Percentiles rank a stretch among this genome's conserved stretches.
Evolutionary conservation across 768 basidiomycete species (phyloP).

Genomic region (Strobilomyces confusus): DNA sequence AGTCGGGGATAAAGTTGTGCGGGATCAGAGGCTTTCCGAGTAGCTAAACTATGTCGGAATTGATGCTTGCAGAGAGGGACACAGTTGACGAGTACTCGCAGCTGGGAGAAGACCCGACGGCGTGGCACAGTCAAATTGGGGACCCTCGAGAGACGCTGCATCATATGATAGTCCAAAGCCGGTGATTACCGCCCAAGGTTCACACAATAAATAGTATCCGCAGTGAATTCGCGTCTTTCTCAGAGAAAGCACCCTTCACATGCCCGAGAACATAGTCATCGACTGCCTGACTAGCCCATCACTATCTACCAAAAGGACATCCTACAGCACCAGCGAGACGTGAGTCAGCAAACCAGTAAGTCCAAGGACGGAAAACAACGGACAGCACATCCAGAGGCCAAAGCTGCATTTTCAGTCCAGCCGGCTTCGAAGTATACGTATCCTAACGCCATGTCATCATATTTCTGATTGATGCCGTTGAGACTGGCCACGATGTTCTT

Average conservation of each 20-base stretch:
- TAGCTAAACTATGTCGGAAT: background rate
- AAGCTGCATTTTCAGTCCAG: conserved; percentile 3
- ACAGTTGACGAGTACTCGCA: background rate
- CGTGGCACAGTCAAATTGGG: background rate
- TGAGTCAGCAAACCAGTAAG: background rate
- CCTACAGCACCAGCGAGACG: background rate
- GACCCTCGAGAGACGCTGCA: background rate
- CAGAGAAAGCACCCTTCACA: background rate
- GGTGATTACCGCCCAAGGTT: conserved; percentile 8
- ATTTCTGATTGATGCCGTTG: background rate
- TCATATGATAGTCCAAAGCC: background rate
- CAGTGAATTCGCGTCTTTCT: too few species aligned
- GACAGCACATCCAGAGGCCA: conserved; percentile 9
- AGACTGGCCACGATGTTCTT: background rate
- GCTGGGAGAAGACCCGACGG: background rate
- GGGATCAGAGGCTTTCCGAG: background rate
- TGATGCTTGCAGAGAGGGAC: background rate
- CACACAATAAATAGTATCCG: background rate
- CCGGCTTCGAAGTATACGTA: conserved; percentile 12
- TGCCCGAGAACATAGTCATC: conserved; percentile 1
- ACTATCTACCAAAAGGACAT: conserved; percentile 6
- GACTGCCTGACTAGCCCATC: conserved; percentile 6
- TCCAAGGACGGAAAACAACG: background rate
- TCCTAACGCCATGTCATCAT: conserved; percentile 8
- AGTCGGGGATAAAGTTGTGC: conserved; percentile 5